Evolutionary conservation across 23 red algal species (phyloP).

Genomic region (Cyanidium caldarium): DNA sequence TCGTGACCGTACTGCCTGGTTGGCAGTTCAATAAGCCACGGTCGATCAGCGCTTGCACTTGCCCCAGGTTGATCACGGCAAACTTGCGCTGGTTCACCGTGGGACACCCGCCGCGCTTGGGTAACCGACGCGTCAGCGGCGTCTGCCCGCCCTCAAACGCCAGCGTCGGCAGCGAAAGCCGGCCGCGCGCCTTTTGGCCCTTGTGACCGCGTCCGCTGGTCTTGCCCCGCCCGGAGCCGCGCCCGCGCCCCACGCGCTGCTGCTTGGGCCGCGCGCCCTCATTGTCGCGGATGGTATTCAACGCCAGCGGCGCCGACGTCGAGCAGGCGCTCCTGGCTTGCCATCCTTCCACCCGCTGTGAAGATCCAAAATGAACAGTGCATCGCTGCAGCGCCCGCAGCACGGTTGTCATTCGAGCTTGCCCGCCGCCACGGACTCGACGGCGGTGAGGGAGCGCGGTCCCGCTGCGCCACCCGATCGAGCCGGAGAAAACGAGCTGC

Average conservation of each 20-base stretch:
- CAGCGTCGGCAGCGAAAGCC: background rate
- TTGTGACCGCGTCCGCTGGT: conserved; percentile 86
- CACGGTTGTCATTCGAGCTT: too few relatives aligned
- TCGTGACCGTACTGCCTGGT: background rate
- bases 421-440: too few relatives aligned
- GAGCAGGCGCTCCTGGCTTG: too few relatives aligned
- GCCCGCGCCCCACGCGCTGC: conserved; percentile 50
- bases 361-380: too few relatives aligned
- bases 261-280: conserved; percentile 32
- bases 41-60: background rate
- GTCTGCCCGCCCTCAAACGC: conserved; percentile 96
- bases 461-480: too few relatives aligned
- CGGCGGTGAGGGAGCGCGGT: too few relatives aligned
- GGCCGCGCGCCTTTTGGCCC: conserved; percentile 76
- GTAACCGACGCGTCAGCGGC: conserved; percentile 66
- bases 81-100: background rate
- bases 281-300: conserved; percentile 33
- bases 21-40: background rate
- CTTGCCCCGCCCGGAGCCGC: conserved; percentile 48
- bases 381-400: too few relatives aligned
- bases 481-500: too few relatives aligned
- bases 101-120: conserved; percentile 6
- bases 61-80: background rate
- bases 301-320: background rate
- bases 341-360: too few relatives aligned